phyloP scores from a whole-genome alignment of 495 filamentous ascomycete genomes.

The Durotheca rogersii region DNA sequence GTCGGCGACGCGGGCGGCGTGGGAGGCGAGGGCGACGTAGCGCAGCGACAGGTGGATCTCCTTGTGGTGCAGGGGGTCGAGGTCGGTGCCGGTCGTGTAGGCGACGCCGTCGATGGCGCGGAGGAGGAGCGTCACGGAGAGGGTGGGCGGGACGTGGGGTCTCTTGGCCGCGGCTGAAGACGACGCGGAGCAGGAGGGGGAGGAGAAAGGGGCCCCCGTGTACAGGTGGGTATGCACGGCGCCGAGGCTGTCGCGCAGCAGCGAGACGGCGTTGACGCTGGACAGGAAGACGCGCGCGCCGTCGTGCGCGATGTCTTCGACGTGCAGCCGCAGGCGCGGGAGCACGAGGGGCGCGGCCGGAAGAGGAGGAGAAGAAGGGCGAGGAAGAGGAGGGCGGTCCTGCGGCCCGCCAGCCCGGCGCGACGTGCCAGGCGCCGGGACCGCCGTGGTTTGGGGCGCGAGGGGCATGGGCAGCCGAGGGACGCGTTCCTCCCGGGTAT shows the following conservation, averaged over 20 bases:
- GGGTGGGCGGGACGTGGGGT: slow-evolving; percentile 49
- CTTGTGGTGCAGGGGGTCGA: slow-evolving; percentile 84
- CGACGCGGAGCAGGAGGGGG: slow-evolving; percentile 52
- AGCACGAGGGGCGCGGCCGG: slow-evolving; percentile 21
- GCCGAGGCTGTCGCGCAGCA: slow-evolving; percentile 61
- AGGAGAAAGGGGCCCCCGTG: not conserved
- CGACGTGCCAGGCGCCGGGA: slow-evolving; percentile 34
- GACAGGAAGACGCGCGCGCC: slow-evolving; percentile 64
- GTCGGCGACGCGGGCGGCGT: slow-evolving; percentile 39
- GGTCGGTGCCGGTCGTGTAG: slow-evolving; percentile 79
- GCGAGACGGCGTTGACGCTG: slow-evolving; percentile 56
- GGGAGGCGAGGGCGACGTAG: slow-evolving; percentile 64
- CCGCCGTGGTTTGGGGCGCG: slow-evolving; percentile 34
- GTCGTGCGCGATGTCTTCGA: slow-evolving; percentile 66
- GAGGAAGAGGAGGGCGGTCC: no score
- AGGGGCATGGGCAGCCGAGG: slow-evolving; percentile 28
- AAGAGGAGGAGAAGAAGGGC: no score
- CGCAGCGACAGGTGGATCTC: slow-evolving; percentile 85
- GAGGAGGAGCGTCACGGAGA: slow-evolving; percentile 86
- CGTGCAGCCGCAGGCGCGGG: slow-evolving; percentile 69
- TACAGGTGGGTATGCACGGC: slow-evolving; percentile 50
- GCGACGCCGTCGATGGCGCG: slow-evolving; percentile 79
- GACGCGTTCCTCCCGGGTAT: not conserved
- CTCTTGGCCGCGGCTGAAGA: slow-evolving; percentile 56
- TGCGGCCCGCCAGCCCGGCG: slow-evolving; percentile 11